These are phyloP conservation scores for Penicillium pulvis DNA, from an alignment of 495 filamentous ascomycete species.

Conservation along the genomic window DNA sequence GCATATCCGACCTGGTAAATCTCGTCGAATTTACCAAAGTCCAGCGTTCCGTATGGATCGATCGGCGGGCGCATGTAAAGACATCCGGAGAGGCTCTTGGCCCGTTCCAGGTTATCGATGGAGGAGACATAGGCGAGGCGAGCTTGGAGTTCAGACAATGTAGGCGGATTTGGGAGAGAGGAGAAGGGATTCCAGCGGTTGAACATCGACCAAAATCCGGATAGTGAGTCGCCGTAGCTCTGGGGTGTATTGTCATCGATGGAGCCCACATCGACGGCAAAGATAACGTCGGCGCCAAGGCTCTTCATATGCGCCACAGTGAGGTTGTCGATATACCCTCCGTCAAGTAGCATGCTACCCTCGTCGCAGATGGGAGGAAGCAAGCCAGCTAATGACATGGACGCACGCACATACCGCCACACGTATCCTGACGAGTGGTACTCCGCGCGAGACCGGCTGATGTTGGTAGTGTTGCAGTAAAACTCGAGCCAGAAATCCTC, in stretches of 20 bases:
- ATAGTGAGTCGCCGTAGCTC: slow-evolving; percentile 86
- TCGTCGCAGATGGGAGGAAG: slow-evolving; percentile 95
- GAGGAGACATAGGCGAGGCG: slow-evolving; percentile 91
- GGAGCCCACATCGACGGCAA: slow-evolving; percentile 91
- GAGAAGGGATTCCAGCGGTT: slow-evolving; percentile 98
- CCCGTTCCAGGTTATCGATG: slow-evolving; percentile 89
- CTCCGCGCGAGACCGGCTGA: slow-evolving; percentile 83
- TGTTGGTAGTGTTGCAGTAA: slow-evolving; percentile 99
- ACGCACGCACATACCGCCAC: slow-evolving; percentile 94
- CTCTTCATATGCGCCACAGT: slow-evolving; percentile 97
- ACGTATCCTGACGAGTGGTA: slow-evolving; percentile 94
- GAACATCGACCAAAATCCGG: slow-evolving; percentile 89
- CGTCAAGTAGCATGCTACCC: slow-evolving; percentile 92
- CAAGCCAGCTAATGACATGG: slow-evolving; percentile 92
- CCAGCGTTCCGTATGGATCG: slow-evolving; percentile 88
- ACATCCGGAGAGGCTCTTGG: slow-evolving; percentile 84
- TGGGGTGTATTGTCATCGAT: slow-evolving; percentile 91
- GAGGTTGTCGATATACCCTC: slow-evolving; percentile 95
- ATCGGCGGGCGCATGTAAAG: slow-evolving; percentile 95
- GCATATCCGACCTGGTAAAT: slow-evolving; percentile 88
- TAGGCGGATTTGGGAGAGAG: slow-evolving; percentile 83
- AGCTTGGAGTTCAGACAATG: slow-evolving; percentile 92
- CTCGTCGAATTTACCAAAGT: slow-evolving; percentile 97
- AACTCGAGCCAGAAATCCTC: slow-evolving; percentile 99
- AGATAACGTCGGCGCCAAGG: slow-evolving; percentile 89